Base-by-base conservation (phyloP, 139 green algal genomes). In the Mesotaenium endlicherianum region DNA sequence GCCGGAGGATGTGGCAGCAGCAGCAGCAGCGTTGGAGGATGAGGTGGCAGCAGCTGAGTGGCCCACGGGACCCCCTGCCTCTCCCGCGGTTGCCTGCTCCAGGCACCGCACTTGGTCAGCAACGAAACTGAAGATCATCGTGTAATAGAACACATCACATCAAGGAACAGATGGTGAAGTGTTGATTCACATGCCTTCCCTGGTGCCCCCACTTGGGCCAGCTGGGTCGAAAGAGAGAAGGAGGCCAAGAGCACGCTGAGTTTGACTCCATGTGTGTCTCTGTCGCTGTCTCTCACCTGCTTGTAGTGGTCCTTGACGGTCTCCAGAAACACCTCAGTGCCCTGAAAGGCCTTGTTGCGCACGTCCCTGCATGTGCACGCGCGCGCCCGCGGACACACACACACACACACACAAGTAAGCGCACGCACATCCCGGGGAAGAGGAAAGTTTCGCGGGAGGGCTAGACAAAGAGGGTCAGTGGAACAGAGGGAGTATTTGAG, bases 301-400 rank as follows among this genome's bases (percentile, higher is more conserved):
- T 30, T 72, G 36, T 72, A 86, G 72, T 78, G 31, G 5, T 77
- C 68, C 30, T 78, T 64, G 26, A 94, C 67, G 11, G 68, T n/a
- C 30, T 60, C 42, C 17, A 88, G 11, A 36, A 91, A 91, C n/a
- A 75, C 49, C 36, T 90, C 75, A 36, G 91, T 3, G 57, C 88
- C 92, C 38, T 68, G 59, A 44, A 95, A 88, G 16, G 75, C 44
- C 20, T 69, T 42, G 42, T 75, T 20, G 34, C 82, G 80, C 68
- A 94, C 93, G 60, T 96, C 93, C 31, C 87, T 82, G 75, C 8
- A 17, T 1, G 31, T n/a, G n/a, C n/a, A n/a, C n/a, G n/a, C n/a
- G n/a, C n/a, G n/a, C n/a, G n/a, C n/a, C n/a, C n/a, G n/a, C n/a
- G n/a, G n/a, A n/a, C n/a, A n/a, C n/a, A n/a, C n/a, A n/a, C n/a